These are phyloP conservation scores for Cylindrodendrum hubeiense DNA, from an alignment of 2,329 filamentous ascomycete genomes.

Conservation along the genomic window DNA sequence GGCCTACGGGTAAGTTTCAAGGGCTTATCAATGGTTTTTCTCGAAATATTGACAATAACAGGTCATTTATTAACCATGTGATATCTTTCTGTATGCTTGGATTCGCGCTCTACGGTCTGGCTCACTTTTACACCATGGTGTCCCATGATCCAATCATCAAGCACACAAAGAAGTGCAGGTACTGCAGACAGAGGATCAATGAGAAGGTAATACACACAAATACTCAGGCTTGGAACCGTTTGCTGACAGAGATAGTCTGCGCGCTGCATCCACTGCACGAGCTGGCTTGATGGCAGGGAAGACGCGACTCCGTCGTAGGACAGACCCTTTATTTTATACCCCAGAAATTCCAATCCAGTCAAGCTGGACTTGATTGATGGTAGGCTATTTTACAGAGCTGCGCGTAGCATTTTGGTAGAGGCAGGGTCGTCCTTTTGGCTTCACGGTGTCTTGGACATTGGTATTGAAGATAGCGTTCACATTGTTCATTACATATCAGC, in stretches of 20 bases:
- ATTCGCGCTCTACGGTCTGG: conserved; percentile 73
- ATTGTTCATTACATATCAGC: no score
- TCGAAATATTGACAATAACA: conserved; percentile 44
- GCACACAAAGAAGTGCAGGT: conserved; percentile 75
- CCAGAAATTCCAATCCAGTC: not conserved
- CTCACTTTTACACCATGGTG: conserved; percentile 70
- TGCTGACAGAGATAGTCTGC: conserved; percentile 49
- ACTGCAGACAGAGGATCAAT: conserved; percentile 73
- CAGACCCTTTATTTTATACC: not conserved
- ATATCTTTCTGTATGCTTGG: conserved; percentile 77
- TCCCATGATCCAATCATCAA: conserved; percentile 78
- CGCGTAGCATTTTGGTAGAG: no score
- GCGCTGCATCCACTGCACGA: conserved; percentile 63
- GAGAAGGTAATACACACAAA: conserved; percentile 63
- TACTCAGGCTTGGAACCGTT: not conserved
- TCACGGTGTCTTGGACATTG: no score
- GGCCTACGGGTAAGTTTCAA: conserved; percentile 71
- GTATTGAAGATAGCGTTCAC: no score
- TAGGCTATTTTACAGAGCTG: no score
- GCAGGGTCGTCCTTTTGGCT: no score
- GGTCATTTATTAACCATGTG: conserved; percentile 72
- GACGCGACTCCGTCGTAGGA: conserved; percentile 43
- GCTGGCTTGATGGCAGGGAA: conserved; percentile 65
- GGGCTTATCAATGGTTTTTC: not conserved
- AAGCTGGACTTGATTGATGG: not conserved